Percentiles rank a stretch among this genome's conserved stretches.
Conservation (phyloP, 495 filamentous ascomycete species). For the Aspergillus mulundensis region DNA sequence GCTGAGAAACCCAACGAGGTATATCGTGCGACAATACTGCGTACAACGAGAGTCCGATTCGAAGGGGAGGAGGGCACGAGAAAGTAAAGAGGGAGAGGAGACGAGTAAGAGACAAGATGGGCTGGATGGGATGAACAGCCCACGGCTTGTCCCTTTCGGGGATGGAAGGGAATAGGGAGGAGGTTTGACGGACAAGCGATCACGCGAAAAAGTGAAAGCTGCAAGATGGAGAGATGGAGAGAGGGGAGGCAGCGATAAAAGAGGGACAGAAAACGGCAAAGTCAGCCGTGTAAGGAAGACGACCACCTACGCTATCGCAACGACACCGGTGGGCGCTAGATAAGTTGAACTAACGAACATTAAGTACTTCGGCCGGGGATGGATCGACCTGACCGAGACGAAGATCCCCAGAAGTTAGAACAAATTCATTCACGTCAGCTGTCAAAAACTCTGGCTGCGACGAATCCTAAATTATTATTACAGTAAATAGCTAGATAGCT, state of each 20-base stretch:
- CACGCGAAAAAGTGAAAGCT: background rate
- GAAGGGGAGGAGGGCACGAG: constrained; percentile 1
- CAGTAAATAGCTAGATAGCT: too few relatives aligned
- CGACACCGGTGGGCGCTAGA: background rate
- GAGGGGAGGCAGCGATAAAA: constrained; percentile 5
- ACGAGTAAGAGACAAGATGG: constrained; percentile 3
- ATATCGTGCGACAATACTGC: background rate
- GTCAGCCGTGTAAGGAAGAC: constrained; percentile 9
- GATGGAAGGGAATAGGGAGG: constrained; percentile 2
- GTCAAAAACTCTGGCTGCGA: too few relatives aligned
- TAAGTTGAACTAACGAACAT: background rate
- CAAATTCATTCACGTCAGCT: background rate
- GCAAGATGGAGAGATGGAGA: background rate
- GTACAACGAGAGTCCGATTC: constrained; percentile 1
- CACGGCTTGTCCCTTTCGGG: constrained; percentile 5
- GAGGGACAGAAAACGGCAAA: constrained; percentile 10
- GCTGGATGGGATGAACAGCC: background rate
- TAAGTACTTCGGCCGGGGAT: constrained; percentile 11
- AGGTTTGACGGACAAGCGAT: background rate
- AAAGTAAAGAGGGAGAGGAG: constrained; percentile 11
- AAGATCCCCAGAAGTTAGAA: background rate
- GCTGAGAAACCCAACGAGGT: background rate
- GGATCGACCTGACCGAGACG: constrained; percentile 4
- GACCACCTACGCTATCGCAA: background rate
- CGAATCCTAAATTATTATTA: too few relatives aligned